Conservation (phyloP, 2,329 filamentous ascomycete genomes). For the Colletotrichum sp. region DNA sequence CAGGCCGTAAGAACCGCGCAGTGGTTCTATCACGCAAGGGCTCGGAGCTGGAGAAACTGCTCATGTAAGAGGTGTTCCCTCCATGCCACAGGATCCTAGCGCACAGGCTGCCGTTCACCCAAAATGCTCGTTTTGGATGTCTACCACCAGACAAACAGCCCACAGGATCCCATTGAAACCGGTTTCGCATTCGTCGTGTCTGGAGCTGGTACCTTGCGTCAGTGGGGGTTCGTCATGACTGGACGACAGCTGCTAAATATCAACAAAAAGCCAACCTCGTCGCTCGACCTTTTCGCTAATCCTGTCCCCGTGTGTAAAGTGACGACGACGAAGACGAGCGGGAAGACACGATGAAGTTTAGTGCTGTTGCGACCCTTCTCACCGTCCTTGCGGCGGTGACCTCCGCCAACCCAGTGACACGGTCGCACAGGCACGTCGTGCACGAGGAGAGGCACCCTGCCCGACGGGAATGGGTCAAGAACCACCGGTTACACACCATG, state of each 20-base stretch:
- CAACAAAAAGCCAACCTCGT: constrained; percentile 15
- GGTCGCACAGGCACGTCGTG: constrained; percentile 20
- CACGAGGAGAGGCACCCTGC: constrained; percentile 22
- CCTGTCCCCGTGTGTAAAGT: background rate
- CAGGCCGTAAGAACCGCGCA: background rate
- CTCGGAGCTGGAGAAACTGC: constrained; percentile 2
- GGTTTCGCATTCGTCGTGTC: constrained; percentile 19
- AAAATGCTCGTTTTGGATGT: constrained; percentile 17
- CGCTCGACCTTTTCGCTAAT: background rate
- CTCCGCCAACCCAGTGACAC: constrained; percentile 9
- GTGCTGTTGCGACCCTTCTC: constrained; percentile 9
- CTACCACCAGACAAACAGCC: constrained; percentile 7
- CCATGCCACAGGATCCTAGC: constrained; percentile 6
- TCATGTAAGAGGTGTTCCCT: constrained; percentile 8
- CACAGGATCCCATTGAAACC: constrained; percentile 14
- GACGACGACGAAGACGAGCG: constrained; percentile 1
- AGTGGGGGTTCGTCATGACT: constrained; percentile 7
- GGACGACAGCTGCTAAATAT: constrained; percentile 15
- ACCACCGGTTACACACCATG: constrained; percentile 9
- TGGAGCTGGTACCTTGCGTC: constrained; percentile 2
- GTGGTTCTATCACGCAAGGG: background rate
- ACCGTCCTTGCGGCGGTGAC: constrained; percentile 12
- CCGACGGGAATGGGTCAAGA: constrained; percentile 22
- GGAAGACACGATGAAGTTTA: constrained; percentile 18
- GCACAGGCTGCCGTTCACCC: constrained; percentile 19